A percentile compares a stretch with the other conserved stretches of the same genome.
phyloP scores from a whole-genome alignment of 1,139 yeast genomes.

The Suhomyces taliae region DNA sequence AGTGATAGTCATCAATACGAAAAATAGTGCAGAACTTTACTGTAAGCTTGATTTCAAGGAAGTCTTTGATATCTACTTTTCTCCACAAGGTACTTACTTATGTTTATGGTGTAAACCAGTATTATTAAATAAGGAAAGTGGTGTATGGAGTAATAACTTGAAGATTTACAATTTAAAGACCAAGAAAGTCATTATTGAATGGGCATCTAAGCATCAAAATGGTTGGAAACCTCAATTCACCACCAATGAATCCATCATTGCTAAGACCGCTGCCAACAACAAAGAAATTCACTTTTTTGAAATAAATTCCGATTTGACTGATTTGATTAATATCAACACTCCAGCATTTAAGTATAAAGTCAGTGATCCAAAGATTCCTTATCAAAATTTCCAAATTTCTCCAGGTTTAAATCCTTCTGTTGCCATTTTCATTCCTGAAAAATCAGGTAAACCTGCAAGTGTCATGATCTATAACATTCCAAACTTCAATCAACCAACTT shows the following conservation, averaged over 20 bases:
- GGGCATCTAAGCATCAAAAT: conserved; percentile 78
- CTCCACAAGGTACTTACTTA: conserved; percentile 83
- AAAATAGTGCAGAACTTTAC: conserved; percentile 30
- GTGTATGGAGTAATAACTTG: conserved; percentile 76
- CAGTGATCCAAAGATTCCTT: conserved; percentile 56
- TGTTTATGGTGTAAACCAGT: conserved; percentile 92
- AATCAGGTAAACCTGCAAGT: conserved; percentile 80
- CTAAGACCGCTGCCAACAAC: conserved; percentile 54
- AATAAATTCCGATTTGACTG: conserved; percentile 46
- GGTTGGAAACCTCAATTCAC: conserved; percentile 94
- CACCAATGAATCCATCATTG: conserved; percentile 69
- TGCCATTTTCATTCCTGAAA: conserved; percentile 88
- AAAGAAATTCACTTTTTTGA: conserved; percentile 77
- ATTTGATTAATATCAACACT: conserved; percentile 37
- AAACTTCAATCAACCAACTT: conserved; percentile 74
- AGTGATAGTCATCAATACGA: conserved; percentile 63
- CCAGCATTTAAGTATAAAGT: conserved; percentile 64
- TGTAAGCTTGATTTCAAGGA: conserved; percentile 53
- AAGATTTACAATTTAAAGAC: conserved; percentile 62
- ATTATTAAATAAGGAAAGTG: conserved; percentile 55
- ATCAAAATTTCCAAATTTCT: conserved; percentile 60
- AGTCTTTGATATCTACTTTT: conserved; percentile 79
- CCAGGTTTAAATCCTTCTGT: conserved; percentile 93
- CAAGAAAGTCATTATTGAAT: conserved; percentile 57
- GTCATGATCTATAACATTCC: conserved; percentile 82